A percentile compares a stretch with the other conserved stretches of the same genome.
These are phyloP conservation scores for Trichoderma sp. DNA, from an alignment of 2,329 filamentous ascomycete species.

Conservation along the genomic window DNA sequence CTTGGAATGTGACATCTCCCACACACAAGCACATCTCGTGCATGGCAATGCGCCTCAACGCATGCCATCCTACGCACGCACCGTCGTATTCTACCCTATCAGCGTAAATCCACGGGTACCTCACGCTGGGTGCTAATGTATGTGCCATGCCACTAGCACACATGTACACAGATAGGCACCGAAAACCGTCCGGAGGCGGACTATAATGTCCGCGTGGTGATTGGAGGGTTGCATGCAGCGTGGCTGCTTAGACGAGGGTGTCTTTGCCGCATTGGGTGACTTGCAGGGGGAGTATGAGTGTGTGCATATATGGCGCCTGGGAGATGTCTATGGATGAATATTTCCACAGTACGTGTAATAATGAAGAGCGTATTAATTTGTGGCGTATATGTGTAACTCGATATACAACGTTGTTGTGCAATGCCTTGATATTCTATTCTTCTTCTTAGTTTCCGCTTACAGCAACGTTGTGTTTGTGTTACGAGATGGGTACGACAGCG, in stretches of 20 bases:
- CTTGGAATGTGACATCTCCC: neutral
- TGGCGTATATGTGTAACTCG: neutral
- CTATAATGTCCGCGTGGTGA: neutral
- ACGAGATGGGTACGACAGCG: neutral
- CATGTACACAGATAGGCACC: neutral
- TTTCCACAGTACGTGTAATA: neutral
- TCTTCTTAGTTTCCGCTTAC: neutral
- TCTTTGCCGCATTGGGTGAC: conserved; percentile 16
- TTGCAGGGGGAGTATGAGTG: neutral
- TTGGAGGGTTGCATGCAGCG: neutral
- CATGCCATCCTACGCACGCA: neutral
- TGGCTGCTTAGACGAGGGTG: conserved; percentile 3
- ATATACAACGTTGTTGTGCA: neutral
- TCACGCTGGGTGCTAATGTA: neutral
- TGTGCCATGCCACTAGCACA: neutral
- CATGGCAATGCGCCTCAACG: neutral
- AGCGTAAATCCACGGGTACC: neutral
- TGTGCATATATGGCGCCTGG: neutral
- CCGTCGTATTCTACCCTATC: neutral
- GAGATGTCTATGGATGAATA: neutral
- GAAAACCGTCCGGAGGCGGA: neutral
- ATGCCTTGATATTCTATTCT: neutral
- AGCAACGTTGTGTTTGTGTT: neutral
- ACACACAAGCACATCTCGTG: neutral
- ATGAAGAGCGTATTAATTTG: neutral